Percentiles rank a stretch among this genome's conserved stretches.
Evolutionary conservation across 176 grass and related monocot genomes (phyloP).

Genomic region (Phoenix dactylifera): DNA sequence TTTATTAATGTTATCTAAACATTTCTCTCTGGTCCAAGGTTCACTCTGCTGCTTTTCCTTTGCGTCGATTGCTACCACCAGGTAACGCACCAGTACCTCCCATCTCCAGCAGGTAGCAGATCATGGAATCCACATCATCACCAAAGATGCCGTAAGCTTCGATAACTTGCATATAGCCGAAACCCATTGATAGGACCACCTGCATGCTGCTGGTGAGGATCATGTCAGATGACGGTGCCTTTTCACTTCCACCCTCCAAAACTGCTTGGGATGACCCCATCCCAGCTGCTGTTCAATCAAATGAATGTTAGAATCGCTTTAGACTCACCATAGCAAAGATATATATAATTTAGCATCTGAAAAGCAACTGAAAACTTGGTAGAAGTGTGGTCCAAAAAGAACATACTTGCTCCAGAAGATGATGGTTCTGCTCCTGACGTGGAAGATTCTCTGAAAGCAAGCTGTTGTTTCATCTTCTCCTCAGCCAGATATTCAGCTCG

Average conservation of each 20-base stretch:
- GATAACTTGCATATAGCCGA: conserved; percentile 83
- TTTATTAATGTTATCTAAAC: too few species aligned
- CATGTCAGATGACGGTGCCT: conserved; percentile 37
- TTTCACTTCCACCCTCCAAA: conserved; percentile 18
- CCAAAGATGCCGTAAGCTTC: conserved; percentile 91
- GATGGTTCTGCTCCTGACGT: conserved; percentile 87
- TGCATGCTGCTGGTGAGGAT: conserved; percentile 77
- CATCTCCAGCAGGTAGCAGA: conserved; percentile 90
- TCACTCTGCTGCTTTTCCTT: conserved; percentile 93
- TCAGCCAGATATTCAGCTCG: conserved; percentile 71
- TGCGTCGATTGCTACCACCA: conserved; percentile 54
- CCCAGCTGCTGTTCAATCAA: conserved; percentile 34
- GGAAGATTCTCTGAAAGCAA: conserved; percentile 59
- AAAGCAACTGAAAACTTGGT: too few species aligned
- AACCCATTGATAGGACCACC: conserved; percentile 80
- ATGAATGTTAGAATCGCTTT: conserved; percentile 4
- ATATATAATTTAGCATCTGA: too few species aligned
- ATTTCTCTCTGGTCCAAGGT: too few species aligned
- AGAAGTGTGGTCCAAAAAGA: too few species aligned
- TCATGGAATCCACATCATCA: conserved; percentile 92
- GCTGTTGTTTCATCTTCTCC: conserved; percentile 42
- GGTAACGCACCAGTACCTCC: conserved; percentile 34
- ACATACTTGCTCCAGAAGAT: conserved; percentile 70
- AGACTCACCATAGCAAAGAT: not conserved
- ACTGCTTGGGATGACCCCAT: conserved; percentile 39